These are phyloP conservation scores for Penicillium sp. DNA, from an alignment of 2,329 filamentous ascomycete genomes.

Conservation along the genomic window DNA sequence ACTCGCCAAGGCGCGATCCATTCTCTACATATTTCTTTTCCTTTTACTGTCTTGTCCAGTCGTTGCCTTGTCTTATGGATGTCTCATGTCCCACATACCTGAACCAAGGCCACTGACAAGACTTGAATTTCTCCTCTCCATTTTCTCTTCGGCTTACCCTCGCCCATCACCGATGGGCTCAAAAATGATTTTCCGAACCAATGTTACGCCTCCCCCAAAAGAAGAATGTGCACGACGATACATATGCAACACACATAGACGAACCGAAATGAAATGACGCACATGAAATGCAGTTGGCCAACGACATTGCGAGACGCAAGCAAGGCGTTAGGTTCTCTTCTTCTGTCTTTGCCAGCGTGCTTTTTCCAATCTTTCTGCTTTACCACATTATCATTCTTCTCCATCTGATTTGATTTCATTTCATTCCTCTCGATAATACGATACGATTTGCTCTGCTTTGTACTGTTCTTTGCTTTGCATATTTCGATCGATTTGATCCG, in stretches of 20 bases:
- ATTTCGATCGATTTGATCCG: not conserved
- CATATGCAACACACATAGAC: slow-evolving; percentile 26
- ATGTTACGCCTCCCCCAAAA: slow-evolving; percentile 11
- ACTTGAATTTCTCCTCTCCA: slow-evolving; percentile 6
- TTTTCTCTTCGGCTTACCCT: slow-evolving; percentile 20
- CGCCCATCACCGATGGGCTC: slow-evolving; percentile 7
- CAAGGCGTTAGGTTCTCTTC: slow-evolving; percentile 27
- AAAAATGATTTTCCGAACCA: slow-evolving; percentile 8
- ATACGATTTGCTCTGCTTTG: not conserved
- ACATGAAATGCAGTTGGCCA: slow-evolving; percentile 23
- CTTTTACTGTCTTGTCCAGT: slow-evolving; percentile 12
- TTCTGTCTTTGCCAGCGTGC: slow-evolving; percentile 17
- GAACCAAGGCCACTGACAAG: not conserved
- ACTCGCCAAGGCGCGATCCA: slow-evolving; percentile 9
- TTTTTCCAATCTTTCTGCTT: slow-evolving; percentile 9
- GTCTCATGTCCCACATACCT: not conserved
- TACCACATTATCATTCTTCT: slow-evolving; percentile 1
- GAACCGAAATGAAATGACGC: slow-evolving; percentile 30
- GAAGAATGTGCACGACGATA: slow-evolving; percentile 26
- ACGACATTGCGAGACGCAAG: slow-evolving; percentile 24
- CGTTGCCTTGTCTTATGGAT: slow-evolving; percentile 6
- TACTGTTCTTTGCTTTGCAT: not conserved
- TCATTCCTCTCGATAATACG: not conserved
- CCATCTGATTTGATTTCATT: not conserved
- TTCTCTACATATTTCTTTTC: slow-evolving; percentile 15